These are phyloP conservation scores for Crithidia expoeki DNA, from an alignment of 208 protist genomes.

Conservation along the genomic window DNA sequence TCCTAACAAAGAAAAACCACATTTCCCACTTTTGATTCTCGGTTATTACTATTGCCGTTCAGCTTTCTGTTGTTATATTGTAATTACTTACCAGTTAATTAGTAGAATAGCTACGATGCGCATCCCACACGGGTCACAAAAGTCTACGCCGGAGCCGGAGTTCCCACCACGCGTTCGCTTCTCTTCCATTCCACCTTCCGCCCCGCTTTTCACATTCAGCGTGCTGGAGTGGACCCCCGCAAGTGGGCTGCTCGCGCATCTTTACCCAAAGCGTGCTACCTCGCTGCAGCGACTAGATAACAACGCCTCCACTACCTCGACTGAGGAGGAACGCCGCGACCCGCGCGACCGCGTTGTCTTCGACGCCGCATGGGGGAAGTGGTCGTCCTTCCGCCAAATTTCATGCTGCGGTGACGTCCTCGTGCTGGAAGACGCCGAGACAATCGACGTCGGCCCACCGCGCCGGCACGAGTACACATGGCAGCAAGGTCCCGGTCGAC, in stretches of 20 bases:
- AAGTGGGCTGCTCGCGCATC: not conserved
- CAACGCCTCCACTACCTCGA: not conserved
- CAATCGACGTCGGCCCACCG: constrained; percentile 20
- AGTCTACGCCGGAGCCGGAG: constrained; percentile 9
- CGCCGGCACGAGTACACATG: constrained; percentile 26
- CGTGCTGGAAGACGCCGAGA: constrained; percentile 17
- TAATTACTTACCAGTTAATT: no score
- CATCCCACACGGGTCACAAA: not conserved
- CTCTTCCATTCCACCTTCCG: constrained; percentile 9
- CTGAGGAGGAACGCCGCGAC: constrained; percentile 10
- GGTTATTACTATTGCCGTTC: no score
- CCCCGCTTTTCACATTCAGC: constrained; percentile 22
- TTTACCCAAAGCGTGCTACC: constrained; percentile 3
- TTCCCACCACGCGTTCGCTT: constrained; percentile 19
- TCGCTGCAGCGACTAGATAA: constrained; percentile 10
- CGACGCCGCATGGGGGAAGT: constrained; percentile 4
- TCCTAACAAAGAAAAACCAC: not conserved
- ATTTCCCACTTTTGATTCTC: no score
- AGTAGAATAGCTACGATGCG: not conserved
- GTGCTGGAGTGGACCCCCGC: constrained; percentile 30
- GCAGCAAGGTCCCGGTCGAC: constrained; percentile 27
- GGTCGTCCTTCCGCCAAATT: constrained; percentile 28
- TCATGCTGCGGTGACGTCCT: constrained; percentile 25
- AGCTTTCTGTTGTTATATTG: not conserved
- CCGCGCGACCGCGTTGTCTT: constrained; percentile 13